phyloP scores from a whole-genome alignment of 169 alveolate genomes.

The Eimeria sp. region DNA sequence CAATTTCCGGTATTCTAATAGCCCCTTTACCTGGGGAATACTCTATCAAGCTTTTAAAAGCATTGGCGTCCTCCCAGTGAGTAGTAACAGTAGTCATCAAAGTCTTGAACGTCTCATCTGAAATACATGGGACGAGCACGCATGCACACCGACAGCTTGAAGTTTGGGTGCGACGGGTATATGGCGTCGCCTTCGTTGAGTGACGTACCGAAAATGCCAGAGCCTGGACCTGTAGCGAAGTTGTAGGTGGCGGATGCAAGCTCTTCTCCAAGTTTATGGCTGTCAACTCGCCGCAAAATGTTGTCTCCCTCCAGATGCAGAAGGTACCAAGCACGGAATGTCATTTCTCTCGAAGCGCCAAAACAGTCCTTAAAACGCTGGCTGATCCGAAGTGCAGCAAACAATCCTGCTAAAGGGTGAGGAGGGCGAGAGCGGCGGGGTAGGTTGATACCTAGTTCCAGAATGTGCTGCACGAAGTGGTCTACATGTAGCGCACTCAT shows the following conservation, averaged over 20 bases:
- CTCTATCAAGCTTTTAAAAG: neutral
- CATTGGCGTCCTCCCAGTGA: constrained; percentile 64
- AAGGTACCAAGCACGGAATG: constrained; percentile 63
- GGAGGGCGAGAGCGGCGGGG: constrained; percentile 44
- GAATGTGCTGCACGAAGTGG: constrained; percentile 23
- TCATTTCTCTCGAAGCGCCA: constrained; percentile 15
- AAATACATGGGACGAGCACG: neutral
- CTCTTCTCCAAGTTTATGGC: constrained; percentile 27
- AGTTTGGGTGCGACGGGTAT: neutral
- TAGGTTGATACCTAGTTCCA: neutral
- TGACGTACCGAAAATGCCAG: constrained; percentile 28
- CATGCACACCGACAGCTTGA: neutral
- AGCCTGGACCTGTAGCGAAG: constrained; percentile 1
- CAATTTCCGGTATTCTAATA: constrained; percentile 10
- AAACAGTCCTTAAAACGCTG: constrained; percentile 51
- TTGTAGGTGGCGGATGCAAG: constrained; percentile 37
- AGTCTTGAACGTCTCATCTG: constrained; percentile 61
- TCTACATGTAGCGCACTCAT: constrained; percentile 37
- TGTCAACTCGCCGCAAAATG: constrained; percentile 3
- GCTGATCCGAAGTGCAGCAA: constrained; percentile 66
- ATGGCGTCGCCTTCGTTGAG: neutral
- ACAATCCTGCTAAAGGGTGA: constrained; percentile 30
- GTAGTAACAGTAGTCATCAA: constrained; percentile 71
- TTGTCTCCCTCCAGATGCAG: constrained; percentile 64
- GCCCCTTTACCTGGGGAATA: constrained; percentile 2